These are phyloP conservation scores for Beauveria varroae DNA, from an alignment of 2,329 filamentous ascomycete species.

Conservation along the genomic window DNA sequence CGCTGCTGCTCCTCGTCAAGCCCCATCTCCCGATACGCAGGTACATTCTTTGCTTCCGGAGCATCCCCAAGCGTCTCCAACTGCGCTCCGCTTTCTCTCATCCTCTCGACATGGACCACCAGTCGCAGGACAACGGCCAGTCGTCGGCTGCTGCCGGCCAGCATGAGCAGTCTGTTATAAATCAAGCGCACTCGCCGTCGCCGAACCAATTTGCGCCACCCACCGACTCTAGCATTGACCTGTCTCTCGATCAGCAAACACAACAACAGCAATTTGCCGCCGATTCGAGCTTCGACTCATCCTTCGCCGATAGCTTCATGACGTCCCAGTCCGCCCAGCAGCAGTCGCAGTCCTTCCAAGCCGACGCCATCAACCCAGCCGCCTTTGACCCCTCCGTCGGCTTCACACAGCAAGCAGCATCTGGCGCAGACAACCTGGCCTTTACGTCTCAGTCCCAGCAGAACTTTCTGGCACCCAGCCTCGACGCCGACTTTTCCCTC, in stretches of 20 bases:
- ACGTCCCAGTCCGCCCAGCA: slow-evolving; percentile 27
- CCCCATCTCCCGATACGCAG: slow-evolving; percentile 6
- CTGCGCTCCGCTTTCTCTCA: slow-evolving; percentile 6
- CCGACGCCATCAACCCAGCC: slow-evolving; percentile 16
- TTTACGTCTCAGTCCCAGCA: slow-evolving; percentile 36
- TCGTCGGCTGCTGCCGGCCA: slow-evolving; percentile 51
- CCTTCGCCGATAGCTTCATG: slow-evolving; percentile 38
- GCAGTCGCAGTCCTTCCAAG: slow-evolving; percentile 26
- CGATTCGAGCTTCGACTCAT: slow-evolving; percentile 39
- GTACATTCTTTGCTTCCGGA: slow-evolving; percentile 4
- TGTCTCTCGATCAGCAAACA: slow-evolving; percentile 45
- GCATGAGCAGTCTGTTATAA: slow-evolving; percentile 57
- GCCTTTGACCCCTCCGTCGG: slow-evolving; percentile 34
- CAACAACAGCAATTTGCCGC: slow-evolving; percentile 35
- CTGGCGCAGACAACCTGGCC: slow-evolving; percentile 20
- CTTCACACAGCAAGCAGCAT: slow-evolving; percentile 36
- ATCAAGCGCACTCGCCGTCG: slow-evolving; percentile 57
- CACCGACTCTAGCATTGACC: slow-evolving; percentile 42
- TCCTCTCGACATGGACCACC: slow-evolving; percentile 7
- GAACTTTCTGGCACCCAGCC: slow-evolving; percentile 42
- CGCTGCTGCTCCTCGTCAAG: neutral
- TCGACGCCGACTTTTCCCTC: slow-evolving; percentile 55
- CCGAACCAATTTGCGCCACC: slow-evolving; percentile 46
- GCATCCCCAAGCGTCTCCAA: slow-evolving; percentile 6
- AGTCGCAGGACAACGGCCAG: slow-evolving; percentile 34